Evolutionary conservation across 1,139 yeast species (phyloP), one percentile per base, ranked within the genome.

Genomic region (Geotrichum carabidarum): DNA sequence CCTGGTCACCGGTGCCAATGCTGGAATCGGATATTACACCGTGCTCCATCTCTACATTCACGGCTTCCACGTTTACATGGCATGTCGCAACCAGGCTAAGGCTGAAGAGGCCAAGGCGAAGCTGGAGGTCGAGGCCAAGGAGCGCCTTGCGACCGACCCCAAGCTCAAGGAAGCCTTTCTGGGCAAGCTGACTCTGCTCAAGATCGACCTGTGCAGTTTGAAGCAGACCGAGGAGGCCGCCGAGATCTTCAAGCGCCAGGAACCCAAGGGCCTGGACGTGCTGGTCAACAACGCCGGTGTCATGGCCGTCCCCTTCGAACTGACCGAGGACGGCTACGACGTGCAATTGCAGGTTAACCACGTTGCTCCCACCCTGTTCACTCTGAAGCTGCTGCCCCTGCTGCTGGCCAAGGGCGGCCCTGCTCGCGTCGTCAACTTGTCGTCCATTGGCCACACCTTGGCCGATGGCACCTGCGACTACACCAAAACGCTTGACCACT

Each of bases 201-300:
- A 82, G 54, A 69, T 86, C 51, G 95, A 89, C 67, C 71, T 88
- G 48, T 69, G 82, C 32, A 80, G 78, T 57, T 71, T 89, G 53
- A 67, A 74, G 18, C 76, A 84, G 32, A 88, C 88, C 1, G 76
- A 78, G 35, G 65, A 65, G 31, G 87, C 90, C 0, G 83, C 81
- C 5, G 66, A 70, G 9, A 72, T 72, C 35, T 78, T 87, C 59
- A 71, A 70, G 49, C 65, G 70, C 9, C 61, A 71, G 53, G 95
- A 87, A 63, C 38, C 55, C 4, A 64, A 71, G 6, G 69, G 72
- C 36, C 68, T 89, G 17, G 83, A 87, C 66, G 68, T 88, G 30
- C 74, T 89, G 45, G 76, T 89, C 38, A 82, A 87, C 63, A 89
- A 88, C 67, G 94, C 96, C 0, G 95, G 95, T 1, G 82, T 86